Conservation (phyloP, 345 rosid species). For the Carallia brachiata region DNA sequence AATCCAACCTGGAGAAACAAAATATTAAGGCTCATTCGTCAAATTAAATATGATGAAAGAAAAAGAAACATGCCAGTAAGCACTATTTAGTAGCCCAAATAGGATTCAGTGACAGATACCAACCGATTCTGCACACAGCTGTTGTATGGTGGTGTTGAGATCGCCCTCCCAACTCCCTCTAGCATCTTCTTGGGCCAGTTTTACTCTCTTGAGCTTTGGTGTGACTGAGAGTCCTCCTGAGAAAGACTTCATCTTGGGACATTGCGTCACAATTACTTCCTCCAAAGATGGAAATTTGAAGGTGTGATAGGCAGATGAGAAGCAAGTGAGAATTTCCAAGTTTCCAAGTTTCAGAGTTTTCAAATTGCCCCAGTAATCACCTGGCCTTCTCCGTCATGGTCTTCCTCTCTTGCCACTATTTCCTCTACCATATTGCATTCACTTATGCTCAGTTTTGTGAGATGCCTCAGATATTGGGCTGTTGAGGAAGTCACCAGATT, state of each 20-base stretch:
- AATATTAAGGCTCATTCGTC: no score
- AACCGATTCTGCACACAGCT: no score
- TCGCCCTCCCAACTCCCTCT: no score
- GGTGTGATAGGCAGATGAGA: neutral
- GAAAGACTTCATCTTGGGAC: neutral
- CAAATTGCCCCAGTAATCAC: neutral
- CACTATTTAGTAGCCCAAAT: no score
- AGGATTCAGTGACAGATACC: no score
- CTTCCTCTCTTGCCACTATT: conserved; percentile 1
- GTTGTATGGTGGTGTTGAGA: no score
- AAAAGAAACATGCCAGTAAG: no score
- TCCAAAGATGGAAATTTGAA: neutral
- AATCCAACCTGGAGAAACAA: no score
- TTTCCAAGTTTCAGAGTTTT: no score
- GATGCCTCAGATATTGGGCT: conserved; percentile 18
- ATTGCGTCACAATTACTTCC: neutral
- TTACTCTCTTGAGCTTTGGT: neutral
- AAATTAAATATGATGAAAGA: no score
- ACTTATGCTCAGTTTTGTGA: conserved; percentile 8
- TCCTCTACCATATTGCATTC: conserved; percentile 20
- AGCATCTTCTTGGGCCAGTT: no score
- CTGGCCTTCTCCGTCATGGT: neutral
- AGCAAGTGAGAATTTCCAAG: conserved; percentile 11
- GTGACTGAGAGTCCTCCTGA: neutral
- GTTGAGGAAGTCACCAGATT: conserved; percentile 8